phyloP scores from a whole-genome alignment of 2,329 filamentous ascomycete genomes.

The Bipolaris gigantea region DNA sequence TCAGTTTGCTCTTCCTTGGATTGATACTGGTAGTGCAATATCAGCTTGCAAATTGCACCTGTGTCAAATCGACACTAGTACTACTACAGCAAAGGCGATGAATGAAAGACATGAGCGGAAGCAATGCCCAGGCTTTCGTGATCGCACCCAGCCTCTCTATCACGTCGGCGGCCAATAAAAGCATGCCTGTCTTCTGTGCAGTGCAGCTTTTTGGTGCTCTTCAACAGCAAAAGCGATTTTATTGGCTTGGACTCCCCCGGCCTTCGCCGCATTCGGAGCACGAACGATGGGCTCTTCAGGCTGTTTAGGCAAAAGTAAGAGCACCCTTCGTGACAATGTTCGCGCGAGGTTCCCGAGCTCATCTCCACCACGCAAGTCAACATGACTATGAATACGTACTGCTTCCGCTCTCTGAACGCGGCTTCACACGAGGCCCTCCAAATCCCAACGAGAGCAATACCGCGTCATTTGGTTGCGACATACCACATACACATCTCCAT shows the following conservation, averaged over 20 bases:
- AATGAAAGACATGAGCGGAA: too few species aligned
- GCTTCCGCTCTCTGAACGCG: not conserved
- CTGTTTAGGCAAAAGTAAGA: constrained; percentile 9
- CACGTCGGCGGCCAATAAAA: not conserved
- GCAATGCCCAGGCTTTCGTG: too few species aligned
- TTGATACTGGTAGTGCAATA: too few species aligned
- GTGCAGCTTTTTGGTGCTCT: not conserved
- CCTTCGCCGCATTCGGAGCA: not conserved
- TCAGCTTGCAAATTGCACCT: too few species aligned
- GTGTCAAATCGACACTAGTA: too few species aligned
- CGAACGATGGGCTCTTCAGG: not conserved
- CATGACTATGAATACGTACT: not conserved
- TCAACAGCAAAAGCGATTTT: not conserved
- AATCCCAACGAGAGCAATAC: not conserved
- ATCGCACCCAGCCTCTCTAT: too few species aligned
- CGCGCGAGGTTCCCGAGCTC: not conserved
- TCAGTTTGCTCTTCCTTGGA: too few species aligned
- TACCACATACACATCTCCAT: not conserved
- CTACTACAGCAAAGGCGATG: too few species aligned
- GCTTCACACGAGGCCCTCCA: not conserved
- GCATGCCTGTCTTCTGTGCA: too few species aligned
- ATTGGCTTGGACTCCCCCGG: not conserved
- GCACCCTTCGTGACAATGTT: not conserved
- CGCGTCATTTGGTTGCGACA: not conserved
- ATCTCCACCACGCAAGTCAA: not conserved